Percentiles rank a stretch among this genome's conserved stretches.
Evolutionary conservation across 352 stramenopile species (phyloP).

Genomic region (Elongisporangium prolatum): DNA sequence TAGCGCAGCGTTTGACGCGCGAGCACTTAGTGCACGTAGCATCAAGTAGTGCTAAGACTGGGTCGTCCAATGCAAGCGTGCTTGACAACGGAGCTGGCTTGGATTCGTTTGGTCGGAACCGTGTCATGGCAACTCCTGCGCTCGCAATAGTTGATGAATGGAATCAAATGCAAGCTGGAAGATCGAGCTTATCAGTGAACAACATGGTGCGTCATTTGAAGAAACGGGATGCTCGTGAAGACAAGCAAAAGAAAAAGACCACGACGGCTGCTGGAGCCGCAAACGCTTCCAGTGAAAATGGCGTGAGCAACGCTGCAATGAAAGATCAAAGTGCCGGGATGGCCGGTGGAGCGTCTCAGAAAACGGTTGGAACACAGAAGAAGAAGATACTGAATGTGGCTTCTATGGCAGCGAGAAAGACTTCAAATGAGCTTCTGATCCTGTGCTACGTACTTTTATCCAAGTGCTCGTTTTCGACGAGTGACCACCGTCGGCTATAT

Average conservation of each 20-base stretch:
- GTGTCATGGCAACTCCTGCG: constrained; percentile 85
- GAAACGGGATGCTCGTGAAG: constrained; percentile 42
- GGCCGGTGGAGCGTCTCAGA: constrained; percentile 6
- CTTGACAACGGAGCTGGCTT: constrained; percentile 1
- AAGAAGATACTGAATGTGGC: constrained; percentile 23
- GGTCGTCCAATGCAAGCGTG: constrained; percentile 3
- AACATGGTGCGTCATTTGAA: constrained; percentile 67
- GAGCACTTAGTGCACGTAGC: constrained; percentile 73
- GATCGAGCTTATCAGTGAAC: constrained; percentile 77
- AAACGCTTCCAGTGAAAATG: constrained; percentile 12
- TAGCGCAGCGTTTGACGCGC: constrained; percentile 79
- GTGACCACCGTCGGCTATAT: constrained; percentile 74
- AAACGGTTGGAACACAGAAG: constrained; percentile 19
- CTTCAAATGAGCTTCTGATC: constrained; percentile 78
- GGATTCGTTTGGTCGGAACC: constrained; percentile 75
- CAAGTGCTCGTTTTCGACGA: constrained; percentile 71
- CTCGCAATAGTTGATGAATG: constrained; percentile 83
- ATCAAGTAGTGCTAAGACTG: constrained; percentile 16
- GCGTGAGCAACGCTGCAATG: constrained; percentile 6
- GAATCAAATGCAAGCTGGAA: constrained; percentile 60
- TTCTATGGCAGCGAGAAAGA: constrained; percentile 27
- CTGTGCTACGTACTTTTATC: constrained; percentile 74
- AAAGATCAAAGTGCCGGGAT: constrained; percentile 13
- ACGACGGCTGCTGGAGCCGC: background rate
- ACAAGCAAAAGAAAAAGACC: constrained; percentile 66